Evolutionary conservation across 208 protist species (phyloP).

Genomic region (Crithidia expoeki): DNA sequence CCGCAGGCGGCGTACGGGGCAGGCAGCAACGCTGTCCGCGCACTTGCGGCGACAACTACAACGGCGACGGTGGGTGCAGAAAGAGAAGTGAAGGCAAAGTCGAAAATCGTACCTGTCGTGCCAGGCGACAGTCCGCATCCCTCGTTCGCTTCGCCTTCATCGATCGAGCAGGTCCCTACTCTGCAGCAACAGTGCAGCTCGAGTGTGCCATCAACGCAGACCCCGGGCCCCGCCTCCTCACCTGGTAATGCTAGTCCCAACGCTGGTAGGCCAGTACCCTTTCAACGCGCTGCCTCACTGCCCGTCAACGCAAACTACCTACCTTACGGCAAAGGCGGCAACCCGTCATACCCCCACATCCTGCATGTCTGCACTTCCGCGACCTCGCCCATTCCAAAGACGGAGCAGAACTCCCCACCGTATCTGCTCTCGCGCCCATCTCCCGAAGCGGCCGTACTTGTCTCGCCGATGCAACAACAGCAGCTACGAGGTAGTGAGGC

Average conservation of each 20-base stretch:
- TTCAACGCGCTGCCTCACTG: conserved; percentile 13
- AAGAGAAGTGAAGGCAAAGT: no score
- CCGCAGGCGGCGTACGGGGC: conserved; percentile 19
- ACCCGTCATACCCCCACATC: conserved; percentile 13
- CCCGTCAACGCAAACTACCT: conserved; percentile 2
- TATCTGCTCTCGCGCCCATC: not conserved
- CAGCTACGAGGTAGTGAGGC: no score
- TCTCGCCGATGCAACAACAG: no score
- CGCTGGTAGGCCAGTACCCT: not conserved
- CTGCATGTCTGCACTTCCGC: not conserved
- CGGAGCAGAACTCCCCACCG: conserved; percentile 1
- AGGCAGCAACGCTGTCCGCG: conserved; percentile 26
- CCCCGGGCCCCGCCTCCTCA: no score
- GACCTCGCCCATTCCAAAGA: not conserved
- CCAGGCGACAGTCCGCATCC: not conserved
- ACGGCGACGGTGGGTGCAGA: not conserved
- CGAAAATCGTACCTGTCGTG: no score
- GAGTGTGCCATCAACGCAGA: not conserved
- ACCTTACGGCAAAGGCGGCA: conserved; percentile 10
- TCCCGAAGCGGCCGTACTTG: no score
- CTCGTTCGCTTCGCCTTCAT: not conserved
- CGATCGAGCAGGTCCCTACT: conserved; percentile 13
- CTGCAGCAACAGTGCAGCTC: conserved; percentile 1
- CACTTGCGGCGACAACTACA: not conserved
- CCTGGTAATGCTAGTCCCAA: no score